Base-by-base conservation (phyloP, 176 grass and related monocot genomes). In the Bonia amplexicaulis region DNA sequence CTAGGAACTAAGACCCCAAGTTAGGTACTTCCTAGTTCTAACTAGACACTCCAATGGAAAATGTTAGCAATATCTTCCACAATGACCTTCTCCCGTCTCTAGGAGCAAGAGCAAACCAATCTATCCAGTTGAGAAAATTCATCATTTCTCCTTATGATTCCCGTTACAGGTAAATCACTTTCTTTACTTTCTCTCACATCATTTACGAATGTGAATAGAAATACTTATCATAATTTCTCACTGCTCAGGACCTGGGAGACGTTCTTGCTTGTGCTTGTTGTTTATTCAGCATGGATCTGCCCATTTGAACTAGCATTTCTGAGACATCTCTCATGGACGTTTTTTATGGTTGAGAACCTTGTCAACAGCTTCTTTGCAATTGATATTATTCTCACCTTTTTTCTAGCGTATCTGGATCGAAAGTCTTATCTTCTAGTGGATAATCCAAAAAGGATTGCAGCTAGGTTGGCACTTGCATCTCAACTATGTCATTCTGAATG, bases 271-370 rank as follows among this genome's bases (percentile, higher is more conserved):
- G 49, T 90, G 46, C 85, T 97, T 16, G 94, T 97, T 62, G 85
- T 97, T 87, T 94, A 94, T 80, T 97, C 90, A 49, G 94, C 92
- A 76, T 97, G 94, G 91, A 90, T 97, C 54, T 92, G 88, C 71
- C 94, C 92, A 33, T 97, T 92, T 54, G 87, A 97, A 52, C 80
- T 97, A 71, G 91, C 89, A 90, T 97, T 90, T 88, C 83, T 92
- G 72, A 88, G 89, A 73, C 52, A 90, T 53, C 69, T 94, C 70
- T 82, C 94, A 2, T 75, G 72, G 54, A 84, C 76, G 14, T 66
- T 92, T 86, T 88, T 88, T 20, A 67, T 92, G 20, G 76, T 84
- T 51, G 94, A 97, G 55, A 94, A 88, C 65, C 85, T 94, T 64
- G 52, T 97, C 22, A 81, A 97, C 31, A 82, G 81, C 87, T 92